These are phyloP conservation scores for Davidsoniella virescens DNA, from an alignment of 2,329 filamentous ascomycete species.

Conservation along the genomic window DNA sequence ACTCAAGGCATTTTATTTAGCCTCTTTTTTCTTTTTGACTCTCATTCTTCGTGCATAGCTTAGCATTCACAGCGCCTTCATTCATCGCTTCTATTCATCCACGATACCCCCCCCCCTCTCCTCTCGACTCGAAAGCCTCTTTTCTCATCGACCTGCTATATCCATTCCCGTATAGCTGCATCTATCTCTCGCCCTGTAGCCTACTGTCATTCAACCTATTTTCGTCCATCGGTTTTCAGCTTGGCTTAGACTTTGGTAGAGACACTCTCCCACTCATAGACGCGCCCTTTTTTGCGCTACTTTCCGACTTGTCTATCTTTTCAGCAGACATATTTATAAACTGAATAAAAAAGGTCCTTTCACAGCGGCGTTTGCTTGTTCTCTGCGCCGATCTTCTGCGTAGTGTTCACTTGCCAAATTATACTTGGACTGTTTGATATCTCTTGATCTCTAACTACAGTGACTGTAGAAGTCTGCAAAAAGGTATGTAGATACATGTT, in stretches of 20 bases:
- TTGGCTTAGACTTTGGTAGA: neutral
- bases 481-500: no score
- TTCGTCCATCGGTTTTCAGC: no score
- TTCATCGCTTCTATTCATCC: neutral
- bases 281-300: neutral
- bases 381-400: neutral
- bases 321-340: neutral
- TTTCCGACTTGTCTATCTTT: neutral
- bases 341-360: neutral
- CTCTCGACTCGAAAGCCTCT: no score
- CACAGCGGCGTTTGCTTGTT: neutral
- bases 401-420: no score
- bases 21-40: neutral
- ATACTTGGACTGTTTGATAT: no score
- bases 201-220: no score
- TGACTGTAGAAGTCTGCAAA: no score
- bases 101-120: neutral
- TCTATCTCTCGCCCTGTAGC: no score
- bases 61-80: neutral
- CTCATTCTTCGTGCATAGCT: neutral
- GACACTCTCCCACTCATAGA: neutral
- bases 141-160: no score
- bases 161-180: no score
- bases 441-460: no score
- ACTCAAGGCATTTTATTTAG: neutral